Conservation (phyloP, 768 basidiomycete genomes). For the Tulasnella sp. region DNA sequence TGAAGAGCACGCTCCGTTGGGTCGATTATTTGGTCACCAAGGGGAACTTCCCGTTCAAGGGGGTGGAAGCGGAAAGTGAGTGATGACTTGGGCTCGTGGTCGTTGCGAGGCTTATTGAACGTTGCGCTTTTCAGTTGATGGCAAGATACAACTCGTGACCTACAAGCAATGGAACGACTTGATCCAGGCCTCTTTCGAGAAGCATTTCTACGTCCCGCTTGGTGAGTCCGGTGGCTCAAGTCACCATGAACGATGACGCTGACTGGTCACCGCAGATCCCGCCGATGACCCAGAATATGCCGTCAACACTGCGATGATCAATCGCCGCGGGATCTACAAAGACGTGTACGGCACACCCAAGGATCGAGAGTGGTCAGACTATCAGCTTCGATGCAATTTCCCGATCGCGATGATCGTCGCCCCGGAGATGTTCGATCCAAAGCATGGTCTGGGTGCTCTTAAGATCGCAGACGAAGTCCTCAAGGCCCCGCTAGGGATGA, state of each 20-base stretch:
- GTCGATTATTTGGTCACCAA: constrained; percentile 51
- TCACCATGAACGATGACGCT: not conserved
- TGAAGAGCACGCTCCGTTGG: constrained; percentile 92
- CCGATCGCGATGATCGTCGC: constrained; percentile 96
- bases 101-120: too few species aligned
- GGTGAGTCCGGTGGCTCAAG: constrained; percentile 37
- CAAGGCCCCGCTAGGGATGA: constrained; percentile 90
- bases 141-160: constrained; percentile 56
- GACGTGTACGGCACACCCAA: constrained; percentile 87
- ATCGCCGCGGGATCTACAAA: constrained; percentile 95
- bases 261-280: constrained; percentile 41
- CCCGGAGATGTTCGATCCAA: constrained; percentile 80
- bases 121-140: constrained; percentile 44
- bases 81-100: constrained; percentile 5
- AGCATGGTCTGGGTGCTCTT: constrained; percentile 70
- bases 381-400: constrained; percentile 89
- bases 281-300: constrained; percentile 59
- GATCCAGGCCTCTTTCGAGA: constrained; percentile 80
- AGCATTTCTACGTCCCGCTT: constrained; percentile 77
- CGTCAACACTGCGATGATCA: constrained; percentile 58
- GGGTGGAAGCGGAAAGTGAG: constrained; percentile 72
- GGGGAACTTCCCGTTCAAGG: constrained; percentile 80
- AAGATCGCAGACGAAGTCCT: constrained; percentile 70
- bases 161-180: constrained; percentile 86
- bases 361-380: constrained; percentile 92